Percentiles rank a stretch among this genome's conserved stretches.
phyloP scores from a whole-genome alignment of 305 asterid genomes.

The Rubia tinctorum region DNA sequence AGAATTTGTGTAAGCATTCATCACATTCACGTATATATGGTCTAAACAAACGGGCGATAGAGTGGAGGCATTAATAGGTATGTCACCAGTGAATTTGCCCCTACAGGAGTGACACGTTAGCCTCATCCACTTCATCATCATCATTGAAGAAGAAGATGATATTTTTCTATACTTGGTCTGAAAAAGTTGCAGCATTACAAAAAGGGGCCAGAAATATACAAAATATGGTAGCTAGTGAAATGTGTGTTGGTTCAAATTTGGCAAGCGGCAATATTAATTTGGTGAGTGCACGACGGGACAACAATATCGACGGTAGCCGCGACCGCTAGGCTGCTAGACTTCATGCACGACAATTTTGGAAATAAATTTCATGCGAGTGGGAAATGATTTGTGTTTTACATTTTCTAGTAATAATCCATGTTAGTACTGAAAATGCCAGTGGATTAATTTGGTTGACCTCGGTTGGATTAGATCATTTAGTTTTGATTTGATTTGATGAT shows the following conservation, averaged over 20 bases:
- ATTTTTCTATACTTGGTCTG: neutral
- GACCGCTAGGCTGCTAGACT: neutral
- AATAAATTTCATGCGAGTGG: neutral
- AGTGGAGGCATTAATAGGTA: neutral
- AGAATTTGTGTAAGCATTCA: neutral
- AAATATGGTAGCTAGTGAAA: neutral
- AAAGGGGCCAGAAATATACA: neutral
- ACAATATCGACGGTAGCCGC: neutral
- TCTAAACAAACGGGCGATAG: neutral
- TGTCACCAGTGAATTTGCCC: neutral
- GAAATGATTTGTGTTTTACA: neutral
- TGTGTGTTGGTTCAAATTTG: neutral
- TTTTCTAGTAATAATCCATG: too few relatives aligned
- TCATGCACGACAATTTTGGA: neutral
- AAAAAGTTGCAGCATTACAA: conserved; percentile 12
- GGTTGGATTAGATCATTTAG: too few relatives aligned
- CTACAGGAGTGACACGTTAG: neutral
- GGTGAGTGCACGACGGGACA: neutral
- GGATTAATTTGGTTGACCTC: too few relatives aligned
- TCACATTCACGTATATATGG: neutral
- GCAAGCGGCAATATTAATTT: neutral
- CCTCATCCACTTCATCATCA: neutral
- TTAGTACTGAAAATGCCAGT: too few relatives aligned
- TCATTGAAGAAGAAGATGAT: neutral
- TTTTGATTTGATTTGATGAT: too few relatives aligned